Base-by-base conservation (phyloP, 371 early-diverging fungal species). In the Smittium mucronatum region DNA sequence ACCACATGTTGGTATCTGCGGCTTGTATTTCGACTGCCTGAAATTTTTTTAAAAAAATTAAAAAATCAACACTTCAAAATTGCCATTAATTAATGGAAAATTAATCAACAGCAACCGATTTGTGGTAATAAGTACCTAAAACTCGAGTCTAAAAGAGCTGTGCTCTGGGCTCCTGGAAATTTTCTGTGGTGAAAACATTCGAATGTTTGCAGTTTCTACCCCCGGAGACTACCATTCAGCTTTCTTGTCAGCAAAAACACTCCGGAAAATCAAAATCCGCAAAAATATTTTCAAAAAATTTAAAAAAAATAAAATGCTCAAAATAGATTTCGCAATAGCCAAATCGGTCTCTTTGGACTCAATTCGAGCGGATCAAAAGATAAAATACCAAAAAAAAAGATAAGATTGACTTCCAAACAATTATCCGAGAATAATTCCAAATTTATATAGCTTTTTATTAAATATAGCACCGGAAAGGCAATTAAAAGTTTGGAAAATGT, bases 61-160 rank as follows among this genome's bases (percentile, higher is more conserved):
- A n/a, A 5, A n/a, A 32, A 11, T 61, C 5, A 61, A n/a, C 63
- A n/a, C n/a, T n/a, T 15, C 5, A 61, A 61, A 61, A 61, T 15
- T 61, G 5, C n/a, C 16, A 61, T 28, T 30, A n/a, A 61, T 16
- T 33, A n/a, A 16, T n/a, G n/a, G 32, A 5, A 32, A 61, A 32
- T 61, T 61, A 11, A 61, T 16, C 28, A 61, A 16, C 63, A 61
- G n/a, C n/a, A 61, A 61, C 16, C 30, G 63, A 30, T 61, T 61
- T 61, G 47, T 21, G 5, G 47, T 21, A 11, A 5, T 47, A 47
- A 21, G 11, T 21, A 21, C 5, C 21, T 5, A 5, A 47, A 47
- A 47, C 21, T 5, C 21, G 21, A 21, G 11, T 47, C 47, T 47
- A 47, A 21, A 47, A 11, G 47, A 47, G 47, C 47, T 47, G 5